Evolutionary conservation across 164 flowering plant genomes (phyloP).

Genomic region (Aristolochia californica): DNA sequence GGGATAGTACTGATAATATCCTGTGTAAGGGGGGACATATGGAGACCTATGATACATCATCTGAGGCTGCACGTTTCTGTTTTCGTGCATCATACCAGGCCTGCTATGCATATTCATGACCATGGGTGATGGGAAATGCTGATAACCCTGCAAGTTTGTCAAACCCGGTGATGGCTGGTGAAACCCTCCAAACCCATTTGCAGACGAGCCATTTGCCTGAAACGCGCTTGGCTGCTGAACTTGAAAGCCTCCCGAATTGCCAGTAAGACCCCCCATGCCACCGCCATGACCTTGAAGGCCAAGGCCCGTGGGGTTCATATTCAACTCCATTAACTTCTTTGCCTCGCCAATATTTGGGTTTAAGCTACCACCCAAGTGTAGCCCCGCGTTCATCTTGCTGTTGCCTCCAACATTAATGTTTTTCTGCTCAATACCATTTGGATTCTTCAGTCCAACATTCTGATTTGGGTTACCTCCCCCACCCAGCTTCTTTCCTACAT

Average conservation of each 20-base stretch:
- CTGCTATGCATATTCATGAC: slow-evolving; percentile 20
- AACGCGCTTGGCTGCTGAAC: slow-evolving; percentile 15
- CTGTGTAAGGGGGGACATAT: slow-evolving; percentile 34
- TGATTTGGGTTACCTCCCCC: slow-evolving; percentile 10
- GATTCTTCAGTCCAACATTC: slow-evolving; percentile 4
- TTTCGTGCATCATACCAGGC: slow-evolving; percentile 13
- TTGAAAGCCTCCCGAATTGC: slow-evolving; percentile 2
- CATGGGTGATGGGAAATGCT: slow-evolving; percentile 22
- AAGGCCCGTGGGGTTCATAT: slow-evolving; percentile 19
- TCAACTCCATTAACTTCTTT: slow-evolving; percentile 15
- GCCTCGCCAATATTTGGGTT: slow-evolving; percentile 15
- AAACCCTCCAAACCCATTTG: slow-evolving; percentile 8
- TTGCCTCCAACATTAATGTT: slow-evolving; percentile 16
- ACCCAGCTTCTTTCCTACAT: slow-evolving; percentile 8
- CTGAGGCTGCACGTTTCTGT: slow-evolving; percentile 30
- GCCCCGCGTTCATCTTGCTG: slow-evolving; percentile 15
- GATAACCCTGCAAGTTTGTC: slow-evolving; percentile 11
- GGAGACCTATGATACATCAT: slow-evolving; percentile 69
- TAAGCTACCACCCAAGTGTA: slow-evolving; percentile 17
- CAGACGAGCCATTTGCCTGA: slow-evolving; percentile 20
- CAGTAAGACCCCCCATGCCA: slow-evolving; percentile 12
- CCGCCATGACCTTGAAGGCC: slow-evolving; percentile 28
- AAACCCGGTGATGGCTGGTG: slow-evolving; percentile 8
- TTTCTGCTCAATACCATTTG: slow-evolving; percentile 8
- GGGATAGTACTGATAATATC: slow-evolving; percentile 24